Conservation (phyloP, 805 yeast species). For the Lachancea thermotolerans region DNA sequence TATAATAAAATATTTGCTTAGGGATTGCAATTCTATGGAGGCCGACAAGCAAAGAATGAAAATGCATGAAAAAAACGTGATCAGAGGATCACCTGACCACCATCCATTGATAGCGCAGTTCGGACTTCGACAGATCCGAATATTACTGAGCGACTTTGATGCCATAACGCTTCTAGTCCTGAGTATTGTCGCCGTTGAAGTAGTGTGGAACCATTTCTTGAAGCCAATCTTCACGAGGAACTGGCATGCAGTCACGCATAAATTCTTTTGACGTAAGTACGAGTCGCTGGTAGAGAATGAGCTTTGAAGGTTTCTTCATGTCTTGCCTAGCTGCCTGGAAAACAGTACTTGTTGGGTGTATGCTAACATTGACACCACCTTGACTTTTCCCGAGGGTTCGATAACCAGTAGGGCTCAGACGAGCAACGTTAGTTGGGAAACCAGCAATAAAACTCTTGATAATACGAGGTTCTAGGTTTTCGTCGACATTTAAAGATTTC, state of each 20-base stretch:
- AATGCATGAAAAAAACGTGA: no score
- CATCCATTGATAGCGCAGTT: no score
- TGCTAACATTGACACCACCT: conserved; percentile 62
- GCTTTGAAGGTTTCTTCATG: conserved; percentile 64
- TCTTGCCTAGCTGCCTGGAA: conserved; percentile 32
- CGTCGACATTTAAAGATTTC: neutral
- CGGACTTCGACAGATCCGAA: no score
- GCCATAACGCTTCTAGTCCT: neutral
- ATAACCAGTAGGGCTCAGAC: conserved; percentile 25
- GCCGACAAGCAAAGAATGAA: no score
- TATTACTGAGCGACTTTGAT: neutral
- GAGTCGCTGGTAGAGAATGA: conserved; percentile 74
- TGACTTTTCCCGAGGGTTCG: conserved; percentile 32
- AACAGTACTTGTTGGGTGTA: conserved; percentile 83
- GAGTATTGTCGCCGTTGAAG: neutral
- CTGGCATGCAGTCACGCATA: conserved; percentile 73
- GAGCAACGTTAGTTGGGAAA: conserved; percentile 29
- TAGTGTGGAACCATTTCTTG: conserved; percentile 63
- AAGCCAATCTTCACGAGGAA: conserved; percentile 66
- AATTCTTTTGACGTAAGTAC: conserved; percentile 82
- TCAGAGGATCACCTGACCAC: no score
- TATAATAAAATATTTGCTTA: no score
- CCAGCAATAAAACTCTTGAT: conserved; percentile 27
- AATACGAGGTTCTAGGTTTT: conserved; percentile 13
- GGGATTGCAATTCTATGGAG: no score